phyloP scores from a whole-genome alignment of 345 rosid species.

The Salix brachista region DNA sequence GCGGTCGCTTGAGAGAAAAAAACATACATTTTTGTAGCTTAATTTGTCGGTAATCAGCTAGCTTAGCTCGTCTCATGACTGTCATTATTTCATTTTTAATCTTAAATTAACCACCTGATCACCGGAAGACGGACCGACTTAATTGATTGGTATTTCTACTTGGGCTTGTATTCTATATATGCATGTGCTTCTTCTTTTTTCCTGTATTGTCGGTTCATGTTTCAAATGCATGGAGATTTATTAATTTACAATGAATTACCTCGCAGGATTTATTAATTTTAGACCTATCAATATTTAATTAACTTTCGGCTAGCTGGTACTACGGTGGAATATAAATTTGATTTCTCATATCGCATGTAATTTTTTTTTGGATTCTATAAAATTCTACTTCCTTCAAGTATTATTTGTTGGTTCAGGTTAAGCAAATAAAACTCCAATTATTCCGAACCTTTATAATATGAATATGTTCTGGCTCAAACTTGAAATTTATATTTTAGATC shows the following conservation, averaged over 20 bases:
- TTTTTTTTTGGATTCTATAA: too few species aligned
- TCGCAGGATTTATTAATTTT: not conserved
- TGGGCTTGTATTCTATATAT: not conserved
- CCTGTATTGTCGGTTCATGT: not conserved
- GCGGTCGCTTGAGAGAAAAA: not conserved
- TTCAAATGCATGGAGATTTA: not conserved
- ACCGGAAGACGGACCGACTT: not conserved
- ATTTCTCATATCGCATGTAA: not conserved
- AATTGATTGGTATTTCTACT: not conserved
- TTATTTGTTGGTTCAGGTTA: too few species aligned
- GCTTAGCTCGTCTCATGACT: slow-evolving; percentile 9
- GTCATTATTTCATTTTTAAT: not conserved
- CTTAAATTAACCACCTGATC: not conserved
- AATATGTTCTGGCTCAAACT: too few species aligned
- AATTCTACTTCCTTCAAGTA: too few species aligned
- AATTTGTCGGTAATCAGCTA: not conserved
- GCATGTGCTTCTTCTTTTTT: not conserved
- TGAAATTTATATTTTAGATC: too few species aligned
- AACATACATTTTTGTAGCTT: not conserved
- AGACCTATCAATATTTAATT: not conserved
- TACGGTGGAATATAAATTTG: not conserved
- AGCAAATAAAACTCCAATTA: too few species aligned
- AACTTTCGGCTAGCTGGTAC: not conserved
- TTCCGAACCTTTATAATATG: fast-evolving
- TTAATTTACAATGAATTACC: too few species aligned